These are phyloP conservation scores for Sporobolus alterniflorus DNA, from an alignment of 202 grass and related monocot species.

Conservation along the genomic window DNA sequence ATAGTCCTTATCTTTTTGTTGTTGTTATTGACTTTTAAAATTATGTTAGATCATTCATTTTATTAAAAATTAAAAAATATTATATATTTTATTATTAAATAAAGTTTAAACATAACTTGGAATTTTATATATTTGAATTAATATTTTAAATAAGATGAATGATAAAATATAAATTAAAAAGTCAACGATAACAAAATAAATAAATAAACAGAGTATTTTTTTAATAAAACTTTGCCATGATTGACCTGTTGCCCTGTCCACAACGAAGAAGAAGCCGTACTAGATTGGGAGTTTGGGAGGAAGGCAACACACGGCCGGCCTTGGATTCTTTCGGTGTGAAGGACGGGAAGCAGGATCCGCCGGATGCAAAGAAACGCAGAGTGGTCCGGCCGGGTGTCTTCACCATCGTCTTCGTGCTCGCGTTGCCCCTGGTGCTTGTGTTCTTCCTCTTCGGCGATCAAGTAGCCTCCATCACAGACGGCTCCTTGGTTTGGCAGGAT, in stretches of 20 bases:
- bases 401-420: slow-evolving; percentile 26
- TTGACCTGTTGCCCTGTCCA: slow-evolving; percentile 32
- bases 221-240: too few species aligned
- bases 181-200: too few species aligned
- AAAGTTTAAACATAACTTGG: too few species aligned
- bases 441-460: slow-evolving; percentile 39
- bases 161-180: too few species aligned
- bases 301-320: neutral
- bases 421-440: slow-evolving; percentile 23
- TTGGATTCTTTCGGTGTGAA: neutral
- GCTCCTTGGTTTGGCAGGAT: neutral
- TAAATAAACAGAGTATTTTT: too few species aligned
- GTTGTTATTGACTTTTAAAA: too few species aligned
- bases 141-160: too few species aligned
- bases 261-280: neutral
- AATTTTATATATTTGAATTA: too few species aligned
- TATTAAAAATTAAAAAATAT: too few species aligned
- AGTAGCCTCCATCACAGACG: slow-evolving; percentile 35
- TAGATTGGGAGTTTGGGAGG: neutral
- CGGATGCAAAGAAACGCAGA: slow-evolving; percentile 25
- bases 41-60: too few species aligned
- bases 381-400: neutral
- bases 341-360: neutral
- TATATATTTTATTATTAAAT: too few species aligned
- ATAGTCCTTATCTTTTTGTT: too few species aligned